These are phyloP conservation scores for Ascochyta rabiei DNA, from an alignment of 2,329 filamentous ascomycete genomes.

Conservation along the genomic window DNA sequence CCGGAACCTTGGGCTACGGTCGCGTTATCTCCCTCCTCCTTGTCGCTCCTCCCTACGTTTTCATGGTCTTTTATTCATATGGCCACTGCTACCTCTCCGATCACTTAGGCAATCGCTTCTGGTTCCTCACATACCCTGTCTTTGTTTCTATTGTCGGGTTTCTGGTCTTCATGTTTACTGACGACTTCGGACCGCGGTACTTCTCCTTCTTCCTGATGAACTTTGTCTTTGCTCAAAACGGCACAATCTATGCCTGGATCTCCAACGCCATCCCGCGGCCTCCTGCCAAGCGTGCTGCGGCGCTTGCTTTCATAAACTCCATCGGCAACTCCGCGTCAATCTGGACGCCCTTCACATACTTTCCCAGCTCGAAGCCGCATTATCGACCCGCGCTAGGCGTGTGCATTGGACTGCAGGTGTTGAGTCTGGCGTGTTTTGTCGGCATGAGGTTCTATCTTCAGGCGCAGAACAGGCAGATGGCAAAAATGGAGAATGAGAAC, in stretches of 20 bases:
- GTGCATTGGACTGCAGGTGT: conserved; percentile 26
- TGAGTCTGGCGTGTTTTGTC: conserved; percentile 25
- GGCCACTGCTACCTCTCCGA: conserved; percentile 53
- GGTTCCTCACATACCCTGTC: conserved; percentile 52
- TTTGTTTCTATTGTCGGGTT: conserved; percentile 59
- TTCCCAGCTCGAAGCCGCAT: conserved; percentile 21
- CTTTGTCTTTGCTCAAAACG: conserved; percentile 63
- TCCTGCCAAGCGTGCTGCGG: conserved; percentile 61
- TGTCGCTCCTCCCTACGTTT: conserved; percentile 65
- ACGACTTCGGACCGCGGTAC: conserved; percentile 60
- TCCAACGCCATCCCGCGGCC: conserved; percentile 58
- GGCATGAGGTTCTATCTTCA: conserved; percentile 28
- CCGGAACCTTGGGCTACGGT: conserved; percentile 59
- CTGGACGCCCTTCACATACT: conserved; percentile 53
- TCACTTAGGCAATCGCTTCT: conserved; percentile 52
- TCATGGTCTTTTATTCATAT: conserved; percentile 58
- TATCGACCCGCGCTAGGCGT: conserved; percentile 30
- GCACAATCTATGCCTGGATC: conserved; percentile 63
- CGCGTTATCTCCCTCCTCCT: conserved; percentile 62
- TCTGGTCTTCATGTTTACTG: conserved; percentile 61
- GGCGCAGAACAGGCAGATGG: conserved; percentile 58
- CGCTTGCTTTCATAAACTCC: conserved; percentile 62
- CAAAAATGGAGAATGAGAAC: conserved; percentile 57
- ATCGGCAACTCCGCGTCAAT: conserved; percentile 61
- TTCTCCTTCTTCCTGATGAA: conserved; percentile 62